Conservation (phyloP, 192 early-diverging fungal species). For the Entophlyctis luteolus region DNA sequence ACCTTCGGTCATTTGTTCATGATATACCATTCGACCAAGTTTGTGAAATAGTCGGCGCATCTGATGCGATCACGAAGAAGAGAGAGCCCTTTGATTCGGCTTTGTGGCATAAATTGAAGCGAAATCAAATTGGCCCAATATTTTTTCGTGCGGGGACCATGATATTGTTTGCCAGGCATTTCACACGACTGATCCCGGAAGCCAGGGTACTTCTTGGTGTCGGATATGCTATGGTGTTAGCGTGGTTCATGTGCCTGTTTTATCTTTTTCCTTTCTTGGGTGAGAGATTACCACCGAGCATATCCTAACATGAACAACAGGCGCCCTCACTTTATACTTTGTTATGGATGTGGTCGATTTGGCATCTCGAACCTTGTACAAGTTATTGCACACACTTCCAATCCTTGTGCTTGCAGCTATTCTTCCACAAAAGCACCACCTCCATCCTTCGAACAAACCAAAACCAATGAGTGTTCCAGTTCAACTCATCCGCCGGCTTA, state of each 20-base stretch:
- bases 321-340: slow-evolving; percentile 22
- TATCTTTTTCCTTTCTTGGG: slow-evolving; percentile 34
- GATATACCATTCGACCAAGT: slow-evolving; percentile 9
- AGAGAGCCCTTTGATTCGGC: background rate
- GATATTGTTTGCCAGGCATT: slow-evolving; percentile 39
- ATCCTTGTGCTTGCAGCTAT: background rate
- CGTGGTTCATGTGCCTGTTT: slow-evolving; percentile 42
- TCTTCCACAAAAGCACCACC: slow-evolving; percentile 16
- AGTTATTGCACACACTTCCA: background rate
- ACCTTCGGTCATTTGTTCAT: slow-evolving; percentile 10
- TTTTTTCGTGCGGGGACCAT: slow-evolving; percentile 43
- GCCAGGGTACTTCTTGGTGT: slow-evolving; percentile 31
- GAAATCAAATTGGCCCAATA: slow-evolving; percentile 26
- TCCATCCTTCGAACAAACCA: slow-evolving; percentile 11
- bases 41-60: background rate
- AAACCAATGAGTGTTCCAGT: background rate
- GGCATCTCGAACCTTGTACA: background rate
- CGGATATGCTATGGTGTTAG: slow-evolving; percentile 39
- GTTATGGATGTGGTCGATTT: slow-evolving; percentile 25
- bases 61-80: background rate
- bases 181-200: slow-evolving; percentile 37
- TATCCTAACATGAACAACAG: slow-evolving; percentile 17
- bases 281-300: slow-evolving; percentile 22
- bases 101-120: background rate
- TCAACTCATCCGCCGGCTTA: slow-evolving; percentile 10